A percentile compares a stretch with the other conserved stretches of the same genome.
phyloP scores from a whole-genome alignment of 495 filamentous ascomycete genomes.

The Parathielavia hyrcaniae region DNA sequence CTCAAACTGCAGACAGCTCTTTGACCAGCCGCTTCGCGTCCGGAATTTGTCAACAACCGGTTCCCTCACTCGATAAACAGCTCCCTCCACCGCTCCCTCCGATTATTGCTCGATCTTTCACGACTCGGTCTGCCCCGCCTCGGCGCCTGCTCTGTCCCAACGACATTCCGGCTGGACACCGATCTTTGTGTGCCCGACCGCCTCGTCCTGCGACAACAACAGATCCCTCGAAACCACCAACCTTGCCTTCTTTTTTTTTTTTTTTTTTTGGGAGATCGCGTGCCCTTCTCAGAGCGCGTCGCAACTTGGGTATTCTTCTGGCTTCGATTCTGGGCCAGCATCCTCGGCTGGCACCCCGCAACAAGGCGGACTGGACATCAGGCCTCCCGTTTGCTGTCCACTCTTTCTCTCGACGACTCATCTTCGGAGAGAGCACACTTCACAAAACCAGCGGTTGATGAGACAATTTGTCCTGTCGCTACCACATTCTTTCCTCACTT shows the following conservation, averaged over 20 bases:
- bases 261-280: not conserved
- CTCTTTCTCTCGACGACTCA: not conserved
- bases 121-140: conserved; percentile 3
- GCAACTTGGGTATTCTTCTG: not conserved
- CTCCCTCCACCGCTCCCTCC: not conserved
- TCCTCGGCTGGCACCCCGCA: not conserved
- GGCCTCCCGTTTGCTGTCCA: not conserved
- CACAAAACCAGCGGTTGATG: conserved; percentile 7
- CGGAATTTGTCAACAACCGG: not conserved
- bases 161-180: not conserved
- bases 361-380: not conserved
- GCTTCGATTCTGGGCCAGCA: not conserved
- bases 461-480: not conserved
- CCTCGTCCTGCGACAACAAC: conserved; percentile 10
- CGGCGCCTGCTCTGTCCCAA: not conserved
- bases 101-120: not conserved
- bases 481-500: not conserved
- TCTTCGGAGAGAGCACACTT: not conserved
- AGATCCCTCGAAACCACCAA: not conserved
- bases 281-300: not conserved
- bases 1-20: not conserved
- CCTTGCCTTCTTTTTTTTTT: conserved; percentile 1
- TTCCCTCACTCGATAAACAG: not conserved
- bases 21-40: not conserved
- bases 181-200: conserved; percentile 15